These are phyloP conservation scores for Suillus plorans DNA, from an alignment of 768 basidiomycete species.

Conservation along the genomic window DNA sequence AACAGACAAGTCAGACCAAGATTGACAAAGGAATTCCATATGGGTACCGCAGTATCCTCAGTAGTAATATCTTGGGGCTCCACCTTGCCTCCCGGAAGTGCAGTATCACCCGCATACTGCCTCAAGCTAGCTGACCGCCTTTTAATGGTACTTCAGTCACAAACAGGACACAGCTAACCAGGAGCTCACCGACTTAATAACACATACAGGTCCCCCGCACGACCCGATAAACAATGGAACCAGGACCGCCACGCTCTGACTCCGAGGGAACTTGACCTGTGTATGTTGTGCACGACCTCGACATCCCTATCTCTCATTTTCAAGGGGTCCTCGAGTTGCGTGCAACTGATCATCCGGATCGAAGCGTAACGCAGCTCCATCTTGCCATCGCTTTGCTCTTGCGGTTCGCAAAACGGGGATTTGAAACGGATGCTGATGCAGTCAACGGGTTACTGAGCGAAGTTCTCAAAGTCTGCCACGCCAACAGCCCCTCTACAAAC, in stretches of 20 bases:
- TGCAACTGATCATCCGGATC: no score
- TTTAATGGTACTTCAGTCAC: neutral
- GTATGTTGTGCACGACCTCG: constrained; percentile 23
- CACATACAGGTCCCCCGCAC: constrained; percentile 83
- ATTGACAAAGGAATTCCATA: neutral
- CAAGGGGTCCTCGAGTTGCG: no score
- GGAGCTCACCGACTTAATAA: constrained; percentile 69
- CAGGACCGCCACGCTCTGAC: constrained; percentile 70
- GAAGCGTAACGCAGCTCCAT: no score
- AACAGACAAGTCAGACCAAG: neutral
- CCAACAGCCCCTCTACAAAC: constrained; percentile 54
- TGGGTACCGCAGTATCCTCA: constrained; percentile 79
- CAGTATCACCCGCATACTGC: constrained; percentile 85
- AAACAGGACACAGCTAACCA: neutral
- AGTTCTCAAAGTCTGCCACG: no score
- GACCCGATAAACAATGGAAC: constrained; percentile 84
- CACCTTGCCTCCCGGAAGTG: constrained; percentile 82
- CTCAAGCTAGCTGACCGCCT: constrained; percentile 75
- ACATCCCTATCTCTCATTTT: no score
- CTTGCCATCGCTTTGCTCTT: no score
- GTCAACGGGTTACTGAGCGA: no score
- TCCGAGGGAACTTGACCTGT: constrained; percentile 49
- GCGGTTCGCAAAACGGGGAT: no score
- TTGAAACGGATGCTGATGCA: no score
- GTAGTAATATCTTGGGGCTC: constrained; percentile 65